Base-by-base conservation (phyloP, 2,329 filamentous ascomycete species). In the Pseudogymnoascus pannorum region DNA sequence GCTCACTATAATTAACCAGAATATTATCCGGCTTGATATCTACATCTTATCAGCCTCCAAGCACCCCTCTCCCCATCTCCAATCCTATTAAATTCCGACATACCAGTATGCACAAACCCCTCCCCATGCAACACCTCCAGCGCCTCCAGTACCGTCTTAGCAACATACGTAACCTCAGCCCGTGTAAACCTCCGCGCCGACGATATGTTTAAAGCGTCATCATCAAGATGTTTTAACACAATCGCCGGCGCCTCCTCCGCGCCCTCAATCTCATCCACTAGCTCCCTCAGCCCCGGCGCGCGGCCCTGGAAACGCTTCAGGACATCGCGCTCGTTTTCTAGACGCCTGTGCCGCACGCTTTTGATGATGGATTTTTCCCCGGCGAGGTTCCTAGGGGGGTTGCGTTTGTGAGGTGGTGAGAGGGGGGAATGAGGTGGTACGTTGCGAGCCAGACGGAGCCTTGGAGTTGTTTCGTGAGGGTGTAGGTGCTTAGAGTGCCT, bases 281-380 rank as follows among this genome's bases (percentile, higher is more conserved):
- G 6, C 60, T 64, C 64, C 60, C 67, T 64, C 63, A 68, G 65
- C 26, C 61, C 62, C 59, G 62, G 61, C 57, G 51, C 62, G 42
- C 61, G 57, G 60, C 26, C 59, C 54, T 51, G 64, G 42, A 67
- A 68, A 61, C 63, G 67, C 54, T 64, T 64, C 11, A 68, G 63
- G 64, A 67, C 42, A 61, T 68, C 61, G 36, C 64, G 66, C 59
- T 68, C 67, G 58, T 68, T 68, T 60, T 67, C 62, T 42, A 68
- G 63, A 44, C 66, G 62, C 61, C 51, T 22, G 57, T 65, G 62
- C 8, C 60, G 66, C 44, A 64, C 67, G 59, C 59, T 67, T 54
- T 68, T 68, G 57, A 68, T 59, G 29, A 68, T 66, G 38, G 66
- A 57, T 61, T 66, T 68, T 48, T 61, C 60, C 2, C 60, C 40